Base-by-base conservation (phyloP, 768 basidiomycete species). In the Psilocybe sp. region DNA sequence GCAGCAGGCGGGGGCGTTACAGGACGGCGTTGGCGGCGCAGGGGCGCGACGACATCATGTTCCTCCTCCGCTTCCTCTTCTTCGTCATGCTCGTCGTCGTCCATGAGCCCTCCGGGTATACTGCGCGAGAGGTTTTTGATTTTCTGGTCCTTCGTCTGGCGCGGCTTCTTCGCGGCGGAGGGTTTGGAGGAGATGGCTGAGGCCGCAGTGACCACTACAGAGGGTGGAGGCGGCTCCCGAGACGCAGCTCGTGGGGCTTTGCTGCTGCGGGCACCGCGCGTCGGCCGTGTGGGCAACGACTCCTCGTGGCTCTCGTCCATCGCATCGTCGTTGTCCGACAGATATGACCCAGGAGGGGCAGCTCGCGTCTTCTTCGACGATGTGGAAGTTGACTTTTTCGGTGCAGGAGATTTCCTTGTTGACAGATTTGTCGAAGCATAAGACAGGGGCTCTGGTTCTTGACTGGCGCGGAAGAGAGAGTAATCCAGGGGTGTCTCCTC, bases 41-140 rank as follows among this genome's bases (percentile, higher is more conserved):
- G 60, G 5, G 74, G 73, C 4, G 72, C 67, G 41, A 75, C 56
- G 16, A 65, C 57, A 39, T 74, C 71, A 13, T 66, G 69, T 28
- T 71, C 71, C 36, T 74, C 70, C 2, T 58, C 64, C 14, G 64
- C 57, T 8, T 62, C 59, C 5, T 69, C 69, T 5, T 62, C 66
- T 15, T 66, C 69, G 28, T 60, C 63, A 11, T 64, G 64, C 4
- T 67, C 65, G 15, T 68, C 70, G 3, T 76, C 74, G 28, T 72
- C 70, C 56, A 72, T 64, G 42, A 79, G 55, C 5, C 68, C 64
- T 32, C 78, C 78, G 2, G 78, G 78, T 44, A 79, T 69, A 40
- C 65, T 71, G 49, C 65, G 68, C 41, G 60, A 36, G 41, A 49
- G 46, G 54, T 56, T 51, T 32, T 49, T 41, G 23, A 28, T 28